Conservation (phyloP, 2,329 filamentous ascomycete genomes). For the Pyrenochaeta sp. region DNA sequence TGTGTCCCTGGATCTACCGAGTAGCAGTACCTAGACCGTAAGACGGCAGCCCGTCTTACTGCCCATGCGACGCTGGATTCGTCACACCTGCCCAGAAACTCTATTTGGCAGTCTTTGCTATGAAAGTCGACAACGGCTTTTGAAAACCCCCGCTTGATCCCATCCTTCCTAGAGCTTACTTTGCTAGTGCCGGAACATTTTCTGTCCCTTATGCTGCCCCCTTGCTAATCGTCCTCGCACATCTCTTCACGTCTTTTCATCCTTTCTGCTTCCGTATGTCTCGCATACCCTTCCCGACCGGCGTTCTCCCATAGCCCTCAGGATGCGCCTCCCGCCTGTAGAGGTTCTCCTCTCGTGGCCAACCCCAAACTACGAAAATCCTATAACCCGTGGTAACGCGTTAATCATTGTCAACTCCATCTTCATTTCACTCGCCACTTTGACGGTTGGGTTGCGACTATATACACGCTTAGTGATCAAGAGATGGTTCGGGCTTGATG, state of each 20-base stretch:
- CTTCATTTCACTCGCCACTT: slow-evolving; percentile 46
- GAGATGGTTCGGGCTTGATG: slow-evolving; percentile 53
- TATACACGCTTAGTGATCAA: slow-evolving; percentile 52
- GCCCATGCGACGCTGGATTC: neutral
- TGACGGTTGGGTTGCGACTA: slow-evolving; percentile 47
- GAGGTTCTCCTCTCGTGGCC: slow-evolving; percentile 48
- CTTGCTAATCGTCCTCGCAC: no score
- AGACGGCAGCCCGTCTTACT: no score
- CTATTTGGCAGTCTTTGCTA: neutral
- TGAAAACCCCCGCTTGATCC: neutral
- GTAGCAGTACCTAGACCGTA: neutral
- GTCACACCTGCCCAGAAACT: neutral
- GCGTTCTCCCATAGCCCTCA: slow-evolving; percentile 12
- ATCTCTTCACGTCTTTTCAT: neutral
- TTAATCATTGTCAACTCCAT: slow-evolving; percentile 51
- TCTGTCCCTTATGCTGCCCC: no score
- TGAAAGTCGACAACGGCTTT: neutral
- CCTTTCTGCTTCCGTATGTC: slow-evolving; percentile 7
- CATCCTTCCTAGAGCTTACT: neutral
- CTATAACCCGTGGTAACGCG: slow-evolving; percentile 48
- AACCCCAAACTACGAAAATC: slow-evolving; percentile 50
- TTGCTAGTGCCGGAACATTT: neutral
- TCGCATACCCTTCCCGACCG: slow-evolving; percentile 6
- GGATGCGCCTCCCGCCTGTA: slow-evolving; percentile 38
- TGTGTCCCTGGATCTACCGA: neutral